Conservation (phyloP, 192 early-diverging fungal genomes). For the Umbelopsis isabellina region DNA sequence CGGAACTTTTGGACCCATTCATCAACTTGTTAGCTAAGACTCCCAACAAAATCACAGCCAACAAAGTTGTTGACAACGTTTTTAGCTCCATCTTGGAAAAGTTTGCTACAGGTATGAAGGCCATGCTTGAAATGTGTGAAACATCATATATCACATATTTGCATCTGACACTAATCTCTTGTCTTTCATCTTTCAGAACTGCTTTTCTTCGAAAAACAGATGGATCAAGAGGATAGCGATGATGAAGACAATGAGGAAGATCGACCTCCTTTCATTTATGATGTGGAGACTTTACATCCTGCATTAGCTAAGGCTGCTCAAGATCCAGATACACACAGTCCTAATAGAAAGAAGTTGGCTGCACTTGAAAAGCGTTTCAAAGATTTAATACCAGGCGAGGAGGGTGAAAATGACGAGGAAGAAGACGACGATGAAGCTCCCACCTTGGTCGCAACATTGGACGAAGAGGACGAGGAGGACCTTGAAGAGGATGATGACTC, state of each 20-base stretch:
- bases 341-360: conserved; percentile 18
- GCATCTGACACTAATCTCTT: not conserved
- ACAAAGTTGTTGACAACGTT: conserved; percentile 53
- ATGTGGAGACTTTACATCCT: not conserved
- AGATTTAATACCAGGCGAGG: conserved; percentile 25
- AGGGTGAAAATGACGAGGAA: conserved; percentile 24
- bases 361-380: conserved; percentile 14
- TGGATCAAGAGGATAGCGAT: conserved; percentile 39
- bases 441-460: conserved; percentile 31
- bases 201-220: conserved; percentile 32
- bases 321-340: not conserved
- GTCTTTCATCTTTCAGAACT: conserved; percentile 21
- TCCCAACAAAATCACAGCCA: conserved; percentile 52
- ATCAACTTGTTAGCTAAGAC: conserved; percentile 50
- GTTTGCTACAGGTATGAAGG: conserved; percentile 31
- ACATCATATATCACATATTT: no score
- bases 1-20: conserved; percentile 56
- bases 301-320: conserved; percentile 6
- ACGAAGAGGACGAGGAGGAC: conserved; percentile 31
- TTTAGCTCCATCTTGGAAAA: conserved; percentile 45
- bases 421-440: conserved; percentile 31
- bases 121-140: not conserved
- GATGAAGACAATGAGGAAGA: conserved; percentile 43
- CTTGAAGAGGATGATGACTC: conserved; percentile 23
- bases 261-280: conserved; percentile 22